Conservation (phyloP, 768 basidiomycete species). For the Boletus subcaerulescens region DNA sequence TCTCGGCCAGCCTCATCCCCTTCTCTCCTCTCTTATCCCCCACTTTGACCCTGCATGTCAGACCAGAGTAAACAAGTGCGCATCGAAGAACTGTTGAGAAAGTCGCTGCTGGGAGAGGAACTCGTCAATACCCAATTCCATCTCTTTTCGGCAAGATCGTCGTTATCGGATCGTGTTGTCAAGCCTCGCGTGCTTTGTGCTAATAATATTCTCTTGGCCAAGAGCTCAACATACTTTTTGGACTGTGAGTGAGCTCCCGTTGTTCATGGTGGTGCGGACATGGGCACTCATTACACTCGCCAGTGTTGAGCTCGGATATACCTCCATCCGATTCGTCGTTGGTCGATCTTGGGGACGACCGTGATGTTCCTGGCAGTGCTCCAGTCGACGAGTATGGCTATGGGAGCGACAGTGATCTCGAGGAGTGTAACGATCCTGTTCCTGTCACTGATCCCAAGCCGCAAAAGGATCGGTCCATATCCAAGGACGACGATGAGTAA, state of each 20-base stretch:
- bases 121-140: conserved; percentile 33
- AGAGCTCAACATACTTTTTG: conserved; percentile 25
- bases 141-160: conserved; percentile 17
- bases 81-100: conserved; percentile 22
- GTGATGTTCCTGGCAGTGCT: neutral
- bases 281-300: neutral
- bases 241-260: conserved; percentile 14
- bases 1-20: too few species aligned
- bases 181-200: conserved; percentile 25
- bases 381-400: neutral
- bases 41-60: neutral
- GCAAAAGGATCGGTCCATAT: too few species aligned
- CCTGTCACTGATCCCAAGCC: too few species aligned
- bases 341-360: neutral
- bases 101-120: conserved; percentile 25
- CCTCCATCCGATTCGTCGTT: neutral
- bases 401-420: neutral
- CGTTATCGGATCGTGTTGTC: conserved; percentile 3
- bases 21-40: neutral
- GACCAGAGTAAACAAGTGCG: conserved; percentile 11
- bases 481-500: too few species aligned
- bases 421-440: neutral
- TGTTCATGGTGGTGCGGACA: neutral
- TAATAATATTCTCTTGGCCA: conserved; percentile 26
- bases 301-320: neutral